A percentile compares a stretch with the other conserved stretches of the same genome.
These are phyloP conservation scores for Hyphodiscus sp. DNA, from an alignment of 2,329 filamentous ascomycete species.

Conservation along the genomic window DNA sequence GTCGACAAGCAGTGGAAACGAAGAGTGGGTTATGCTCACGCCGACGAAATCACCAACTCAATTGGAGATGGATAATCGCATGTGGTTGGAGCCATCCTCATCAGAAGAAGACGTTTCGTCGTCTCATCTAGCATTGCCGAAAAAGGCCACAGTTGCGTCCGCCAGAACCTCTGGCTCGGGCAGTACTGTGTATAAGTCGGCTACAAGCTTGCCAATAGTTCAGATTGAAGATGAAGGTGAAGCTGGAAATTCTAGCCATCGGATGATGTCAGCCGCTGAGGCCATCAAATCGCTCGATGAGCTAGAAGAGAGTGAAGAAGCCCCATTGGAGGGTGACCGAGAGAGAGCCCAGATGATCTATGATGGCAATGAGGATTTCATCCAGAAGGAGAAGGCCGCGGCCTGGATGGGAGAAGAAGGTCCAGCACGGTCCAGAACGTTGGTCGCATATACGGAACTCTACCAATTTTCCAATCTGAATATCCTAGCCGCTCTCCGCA, in stretches of 20 bases:
- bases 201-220: conserved; percentile 42
- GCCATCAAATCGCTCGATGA: conserved; percentile 22
- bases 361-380: conserved; percentile 75
- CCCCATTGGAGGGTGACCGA: conserved; percentile 50
- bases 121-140: conserved; percentile 11
- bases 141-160: conserved; percentile 31
- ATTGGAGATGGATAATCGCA: conserved; percentile 20
- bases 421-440: conserved; percentile 48
- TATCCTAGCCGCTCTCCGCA: conserved; percentile 70
- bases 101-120: conserved; percentile 25
- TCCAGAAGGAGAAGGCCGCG: conserved; percentile 72
- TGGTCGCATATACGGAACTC: conserved; percentile 81
- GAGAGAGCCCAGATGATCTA: conserved; percentile 78
- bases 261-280: conserved; percentile 25
- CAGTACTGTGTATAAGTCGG: conserved; percentile 40
- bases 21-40: conserved; percentile 28
- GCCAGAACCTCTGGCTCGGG: conserved; percentile 35
- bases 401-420: conserved; percentile 73
- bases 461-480: conserved; percentile 82
- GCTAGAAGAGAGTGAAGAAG: conserved; percentile 1
- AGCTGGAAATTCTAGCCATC: conserved; percentile 13
- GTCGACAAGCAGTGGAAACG: conserved; percentile 13
- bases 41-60: conserved; percentile 16
- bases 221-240: conserved; percentile 41
- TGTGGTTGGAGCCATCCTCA: conserved; percentile 29